These are phyloP conservation scores for Lumnitzera racemosa DNA, from an alignment of 345 rosid genomes.

Conservation along the genomic window DNA sequence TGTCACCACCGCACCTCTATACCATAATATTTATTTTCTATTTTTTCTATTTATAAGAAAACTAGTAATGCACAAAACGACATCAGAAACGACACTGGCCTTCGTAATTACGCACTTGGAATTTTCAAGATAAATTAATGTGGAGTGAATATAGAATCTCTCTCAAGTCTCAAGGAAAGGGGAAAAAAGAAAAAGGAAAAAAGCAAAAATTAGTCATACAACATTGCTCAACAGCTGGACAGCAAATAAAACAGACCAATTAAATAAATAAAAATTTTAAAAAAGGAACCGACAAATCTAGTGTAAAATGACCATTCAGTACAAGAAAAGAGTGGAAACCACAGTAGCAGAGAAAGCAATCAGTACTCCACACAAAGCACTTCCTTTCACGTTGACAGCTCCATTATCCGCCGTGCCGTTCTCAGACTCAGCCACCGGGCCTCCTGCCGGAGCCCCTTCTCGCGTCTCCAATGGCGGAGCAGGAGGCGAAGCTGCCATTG, in stretches of 20 bases:
- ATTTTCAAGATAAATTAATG: too few relatives aligned
- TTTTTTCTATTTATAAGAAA: too few relatives aligned
- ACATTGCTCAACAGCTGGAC: background rate
- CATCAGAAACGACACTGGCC: too few relatives aligned
- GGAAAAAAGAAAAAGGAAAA: too few relatives aligned
- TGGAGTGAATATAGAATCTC: too few relatives aligned
- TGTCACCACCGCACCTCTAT: too few relatives aligned
- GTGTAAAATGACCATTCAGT: slow-evolving; percentile 27
- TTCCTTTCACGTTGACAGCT: slow-evolving; percentile 30
- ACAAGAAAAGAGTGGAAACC: slow-evolving; percentile 28
- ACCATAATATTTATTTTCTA: too few relatives aligned
- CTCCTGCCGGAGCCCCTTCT: slow-evolving; percentile 48
- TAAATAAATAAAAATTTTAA: background rate
- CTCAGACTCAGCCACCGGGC: slow-evolving; percentile 37
- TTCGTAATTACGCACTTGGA: too few relatives aligned
- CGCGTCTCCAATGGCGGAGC: slow-evolving; percentile 67
- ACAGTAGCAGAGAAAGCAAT: slow-evolving; percentile 20
- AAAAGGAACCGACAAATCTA: background rate
- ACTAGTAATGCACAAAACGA: too few relatives aligned
- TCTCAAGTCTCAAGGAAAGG: too few relatives aligned
- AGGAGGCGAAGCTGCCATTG: slow-evolving; percentile 69
- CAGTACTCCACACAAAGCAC: slow-evolving; percentile 28
- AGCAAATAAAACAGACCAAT: background rate
- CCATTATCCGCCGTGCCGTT: slow-evolving; percentile 40
- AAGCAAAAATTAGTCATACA: background rate